A percentile compares a stretch with the other conserved stretches of the same genome.
These are phyloP conservation scores for Aspergillus asperescens DNA, from an alignment of 495 filamentous ascomycete species.

Conservation along the genomic window DNA sequence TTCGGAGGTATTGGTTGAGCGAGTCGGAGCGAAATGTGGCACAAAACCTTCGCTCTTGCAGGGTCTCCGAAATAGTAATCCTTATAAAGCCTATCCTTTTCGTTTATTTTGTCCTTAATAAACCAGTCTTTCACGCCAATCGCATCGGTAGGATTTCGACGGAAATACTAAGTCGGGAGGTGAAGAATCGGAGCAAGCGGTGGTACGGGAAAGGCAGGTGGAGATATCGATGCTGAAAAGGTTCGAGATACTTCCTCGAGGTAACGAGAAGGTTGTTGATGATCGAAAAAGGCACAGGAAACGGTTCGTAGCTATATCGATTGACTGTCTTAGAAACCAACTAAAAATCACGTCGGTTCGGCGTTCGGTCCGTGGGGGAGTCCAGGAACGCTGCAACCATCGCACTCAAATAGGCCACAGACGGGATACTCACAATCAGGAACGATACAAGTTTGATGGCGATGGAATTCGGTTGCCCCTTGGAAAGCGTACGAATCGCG, in stretches of 20 bases:
- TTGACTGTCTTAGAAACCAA: slow-evolving; percentile 9
- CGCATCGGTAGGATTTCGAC: slow-evolving; percentile 23
- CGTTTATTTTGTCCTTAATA: background rate
- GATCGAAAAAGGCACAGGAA: background rate
- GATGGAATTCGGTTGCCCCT: slow-evolving; percentile 18
- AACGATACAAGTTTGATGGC: slow-evolving; percentile 6
- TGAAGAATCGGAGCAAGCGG: slow-evolving; percentile 2
- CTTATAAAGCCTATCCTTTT: background rate
- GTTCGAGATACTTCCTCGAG: background rate
- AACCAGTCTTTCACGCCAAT: slow-evolving; percentile 27
- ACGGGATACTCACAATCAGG: slow-evolving; percentile 10
- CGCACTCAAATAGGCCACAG: background rate
- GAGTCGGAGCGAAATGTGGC: slow-evolving; percentile 1
- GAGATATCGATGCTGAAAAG: slow-evolving; percentile 2
- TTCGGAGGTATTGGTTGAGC: background rate
- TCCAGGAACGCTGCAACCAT: slow-evolving; percentile 12
- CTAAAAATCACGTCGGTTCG: slow-evolving; percentile 10
- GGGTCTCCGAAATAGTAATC: background rate
- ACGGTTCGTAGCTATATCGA: background rate
- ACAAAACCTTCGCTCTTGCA: slow-evolving; percentile 1
- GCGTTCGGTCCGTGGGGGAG: slow-evolving; percentile 14
- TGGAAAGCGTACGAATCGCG: slow-evolving; percentile 19
- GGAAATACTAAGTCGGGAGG: slow-evolving; percentile 1
- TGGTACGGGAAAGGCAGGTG: background rate
- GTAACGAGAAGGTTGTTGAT: background rate